Conservation (phyloP, 345 rosid genomes). For the Murraya koenigii region DNA sequence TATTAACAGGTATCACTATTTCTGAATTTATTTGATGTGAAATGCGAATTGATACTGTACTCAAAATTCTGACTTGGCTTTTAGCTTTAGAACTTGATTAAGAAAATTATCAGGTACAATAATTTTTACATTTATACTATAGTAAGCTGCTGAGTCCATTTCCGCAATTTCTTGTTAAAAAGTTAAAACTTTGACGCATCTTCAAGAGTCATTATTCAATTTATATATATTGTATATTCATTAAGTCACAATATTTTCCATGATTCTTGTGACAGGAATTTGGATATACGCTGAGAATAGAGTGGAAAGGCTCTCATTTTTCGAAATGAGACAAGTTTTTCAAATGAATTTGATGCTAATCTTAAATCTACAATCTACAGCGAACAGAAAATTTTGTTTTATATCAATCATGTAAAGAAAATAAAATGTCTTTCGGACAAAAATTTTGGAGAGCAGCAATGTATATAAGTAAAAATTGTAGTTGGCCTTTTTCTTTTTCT, state of each 20-base stretch:
- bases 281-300: conserved; percentile 19
- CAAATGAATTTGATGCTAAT: not conserved
- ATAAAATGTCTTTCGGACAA: not conserved
- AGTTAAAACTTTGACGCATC: no score
- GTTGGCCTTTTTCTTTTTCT: not conserved
- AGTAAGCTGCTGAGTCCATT: not conserved
- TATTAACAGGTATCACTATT: conserved; percentile 28
- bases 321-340: not conserved
- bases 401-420: not conserved
- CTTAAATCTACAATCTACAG: not conserved
- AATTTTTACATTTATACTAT: not conserved
- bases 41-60: not conserved
- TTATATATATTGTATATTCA: not conserved
- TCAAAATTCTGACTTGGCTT: not conserved
- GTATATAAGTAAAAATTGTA: not conserved
- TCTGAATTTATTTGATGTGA: not conserved
- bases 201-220: no score
- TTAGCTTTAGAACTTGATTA: not conserved
- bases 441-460: not conserved
- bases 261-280: conserved; percentile 22
- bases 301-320: not conserved
- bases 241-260: not conserved
- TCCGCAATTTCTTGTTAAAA: not conserved
- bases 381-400: not conserved
- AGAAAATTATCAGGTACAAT: not conserved